Evolutionary conservation across 1,284 basidiomycete genomes (phyloP).

Genomic region (Chiua sp.): DNA sequence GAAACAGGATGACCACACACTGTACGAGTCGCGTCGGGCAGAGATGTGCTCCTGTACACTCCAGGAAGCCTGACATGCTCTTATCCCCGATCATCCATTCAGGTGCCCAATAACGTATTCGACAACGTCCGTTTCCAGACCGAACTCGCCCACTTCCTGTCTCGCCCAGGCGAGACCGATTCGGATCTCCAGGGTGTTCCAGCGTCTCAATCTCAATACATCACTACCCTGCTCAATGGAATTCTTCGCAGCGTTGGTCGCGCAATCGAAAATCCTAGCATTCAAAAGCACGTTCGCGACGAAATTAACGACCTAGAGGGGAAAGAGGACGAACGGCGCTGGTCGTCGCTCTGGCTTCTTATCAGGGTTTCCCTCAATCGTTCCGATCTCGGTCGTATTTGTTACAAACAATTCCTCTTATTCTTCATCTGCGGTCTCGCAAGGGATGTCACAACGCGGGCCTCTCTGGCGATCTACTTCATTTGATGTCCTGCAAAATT

Average conservation of each 20-base stretch:
- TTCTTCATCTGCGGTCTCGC: not conserved
- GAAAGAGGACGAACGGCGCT: conserved; percentile 41
- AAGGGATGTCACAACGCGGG: not conserved
- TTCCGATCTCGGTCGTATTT: not conserved
- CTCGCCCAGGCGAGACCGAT: conserved; percentile 5
- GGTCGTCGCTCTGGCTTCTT: conserved; percentile 52
- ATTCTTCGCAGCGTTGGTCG: conserved; percentile 42
- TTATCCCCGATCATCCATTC: conserved; percentile 16
- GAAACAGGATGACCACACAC: conserved; percentile 11
- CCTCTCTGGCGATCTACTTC: not conserved
- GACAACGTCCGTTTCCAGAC: conserved; percentile 9
- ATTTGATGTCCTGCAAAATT: not conserved
- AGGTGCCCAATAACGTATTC: conserved; percentile 8
- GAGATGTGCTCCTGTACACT: conserved; percentile 21
- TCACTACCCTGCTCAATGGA: conserved; percentile 45
- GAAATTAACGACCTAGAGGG: conserved; percentile 47
- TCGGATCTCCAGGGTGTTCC: conserved; percentile 34
- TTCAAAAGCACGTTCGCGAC: conserved; percentile 44
- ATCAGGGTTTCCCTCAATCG: conserved; percentile 46
- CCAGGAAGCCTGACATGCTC: conserved; percentile 36
- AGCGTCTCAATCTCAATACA: conserved; percentile 44
- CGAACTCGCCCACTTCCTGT: conserved; percentile 14
- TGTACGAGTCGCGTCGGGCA: conserved; percentile 32
- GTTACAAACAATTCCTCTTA: not conserved
- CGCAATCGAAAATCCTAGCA: conserved; percentile 32